phyloP scores from a whole-genome alignment of 768 basidiomycete species.

The Amanita rimosa region DNA sequence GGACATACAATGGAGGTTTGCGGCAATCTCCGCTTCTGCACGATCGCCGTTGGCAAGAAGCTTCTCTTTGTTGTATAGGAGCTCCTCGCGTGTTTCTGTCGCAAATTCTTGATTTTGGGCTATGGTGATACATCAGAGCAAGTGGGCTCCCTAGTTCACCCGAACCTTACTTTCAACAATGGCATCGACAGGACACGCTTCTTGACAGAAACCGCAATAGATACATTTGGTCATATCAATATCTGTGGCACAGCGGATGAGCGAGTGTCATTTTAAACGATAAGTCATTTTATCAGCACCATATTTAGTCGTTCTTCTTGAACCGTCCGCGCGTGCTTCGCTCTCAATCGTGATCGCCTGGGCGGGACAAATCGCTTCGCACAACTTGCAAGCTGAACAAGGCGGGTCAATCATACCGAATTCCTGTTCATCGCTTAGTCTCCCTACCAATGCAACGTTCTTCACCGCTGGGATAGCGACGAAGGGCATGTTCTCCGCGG shows the following conservation, averaged over 20 bases:
- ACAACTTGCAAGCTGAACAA: constrained; percentile 85
- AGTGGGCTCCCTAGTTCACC: constrained; percentile 2
- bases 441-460: constrained; percentile 94
- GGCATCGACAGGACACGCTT: constrained; percentile 98
- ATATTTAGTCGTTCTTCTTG: constrained; percentile 94
- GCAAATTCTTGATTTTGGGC: constrained; percentile 98
- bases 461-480: constrained; percentile 95
- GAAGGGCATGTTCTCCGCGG: constrained; percentile 94
- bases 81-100: constrained; percentile 95
- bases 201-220: constrained; percentile 99
- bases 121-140: constrained; percentile 19
- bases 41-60: constrained; percentile 92
- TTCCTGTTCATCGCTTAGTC: background rate
- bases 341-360: constrained; percentile 99
- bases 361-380: constrained; percentile 98
- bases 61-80: constrained; percentile 99
- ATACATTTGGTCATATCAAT: constrained; percentile 99
- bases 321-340: constrained; percentile 91
- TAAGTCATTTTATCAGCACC: constrained; percentile 34
- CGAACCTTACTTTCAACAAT: constrained; percentile 90
- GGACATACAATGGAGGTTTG: constrained; percentile 65
- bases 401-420: background rate
- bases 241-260: constrained; percentile 32
- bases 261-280: background rate
- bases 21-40: constrained; percentile 95